Evolutionary conservation across 176 grass and related monocot species (phyloP).

Genomic region (Oryza australiensis): DNA sequence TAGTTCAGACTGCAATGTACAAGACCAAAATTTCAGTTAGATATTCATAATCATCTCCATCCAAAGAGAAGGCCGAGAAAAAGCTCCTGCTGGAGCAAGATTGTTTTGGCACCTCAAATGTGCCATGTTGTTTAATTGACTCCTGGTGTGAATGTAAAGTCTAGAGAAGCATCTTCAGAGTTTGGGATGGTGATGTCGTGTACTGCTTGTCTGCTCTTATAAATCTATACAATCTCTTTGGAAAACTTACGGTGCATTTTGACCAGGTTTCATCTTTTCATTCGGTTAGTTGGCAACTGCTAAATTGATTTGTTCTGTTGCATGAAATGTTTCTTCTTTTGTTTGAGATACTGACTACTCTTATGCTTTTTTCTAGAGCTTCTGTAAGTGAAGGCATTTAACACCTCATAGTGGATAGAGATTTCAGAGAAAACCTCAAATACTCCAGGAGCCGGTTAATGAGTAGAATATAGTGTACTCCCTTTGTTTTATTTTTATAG

Average conservation of each 20-base stretch:
- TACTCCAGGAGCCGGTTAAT: too few relatives aligned
- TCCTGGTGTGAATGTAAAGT: slow-evolving; percentile 21
- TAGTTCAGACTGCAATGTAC: too few relatives aligned
- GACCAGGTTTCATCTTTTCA: not conserved
- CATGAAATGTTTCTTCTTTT: not conserved
- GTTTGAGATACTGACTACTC: not conserved
- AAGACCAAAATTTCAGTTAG: too few relatives aligned
- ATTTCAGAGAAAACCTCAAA: too few relatives aligned
- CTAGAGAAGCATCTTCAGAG: slow-evolving; percentile 34
- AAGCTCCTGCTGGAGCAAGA: slow-evolving; percentile 5
- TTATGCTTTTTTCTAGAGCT: not conserved
- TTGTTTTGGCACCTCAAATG: slow-evolving; percentile 15
- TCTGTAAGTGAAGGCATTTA: not conserved
- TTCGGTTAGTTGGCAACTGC: not conserved
- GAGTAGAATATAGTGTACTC: too few relatives aligned
- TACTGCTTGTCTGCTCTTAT: slow-evolving; percentile 29
- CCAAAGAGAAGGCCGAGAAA: slow-evolving; percentile 75
- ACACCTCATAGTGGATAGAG: too few relatives aligned
- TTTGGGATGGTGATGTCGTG: slow-evolving; percentile 25
- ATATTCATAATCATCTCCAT: slow-evolving; percentile 52
- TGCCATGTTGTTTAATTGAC: slow-evolving; percentile 27
- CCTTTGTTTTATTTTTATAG: too few relatives aligned
- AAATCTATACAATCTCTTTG: slow-evolving; percentile 40
- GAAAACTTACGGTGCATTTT: slow-evolving; percentile 8
- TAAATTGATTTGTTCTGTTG: slow-evolving; percentile 12